A percentile compares a stretch with the other conserved stretches of the same genome.
These are phyloP conservation scores for Asterophora parasitica DNA, from an alignment of 768 basidiomycete species.

Conservation along the genomic window DNA sequence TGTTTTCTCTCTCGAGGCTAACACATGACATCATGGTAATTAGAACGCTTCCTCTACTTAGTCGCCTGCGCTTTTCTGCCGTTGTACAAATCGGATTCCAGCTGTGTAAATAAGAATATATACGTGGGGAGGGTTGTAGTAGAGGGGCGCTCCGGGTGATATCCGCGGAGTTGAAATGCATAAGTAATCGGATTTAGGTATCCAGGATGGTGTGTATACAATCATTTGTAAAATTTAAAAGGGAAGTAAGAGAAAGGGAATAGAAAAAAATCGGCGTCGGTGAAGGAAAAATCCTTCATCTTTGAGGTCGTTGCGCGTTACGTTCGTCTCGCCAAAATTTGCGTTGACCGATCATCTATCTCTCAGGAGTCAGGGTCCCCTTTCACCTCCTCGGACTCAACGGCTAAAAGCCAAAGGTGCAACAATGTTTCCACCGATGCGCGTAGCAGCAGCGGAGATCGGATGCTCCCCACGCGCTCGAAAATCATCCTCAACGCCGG, in stretches of 20 bases:
- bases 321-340: background rate
- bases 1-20: no score
- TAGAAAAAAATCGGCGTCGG: background rate
- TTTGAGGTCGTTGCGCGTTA: background rate
- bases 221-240: background rate
- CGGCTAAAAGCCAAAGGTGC: constrained; percentile 27
- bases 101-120: constrained; percentile 4
- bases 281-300: background rate
- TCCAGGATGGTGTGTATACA: background rate
- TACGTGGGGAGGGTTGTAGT: no score
- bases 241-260: background rate
- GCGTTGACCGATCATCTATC: background rate
- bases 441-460: constrained; percentile 9
- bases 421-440: constrained; percentile 12
- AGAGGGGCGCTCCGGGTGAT: background rate
- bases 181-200: background rate
- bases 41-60: no score
- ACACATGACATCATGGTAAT: no score
- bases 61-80: background rate
- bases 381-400: constrained; percentile 2
- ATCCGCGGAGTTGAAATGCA: background rate
- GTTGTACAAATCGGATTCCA: background rate
- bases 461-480: constrained; percentile 38
- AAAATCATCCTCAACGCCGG: constrained; percentile 58
- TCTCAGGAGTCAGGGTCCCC: background rate